These are phyloP conservation scores for Acanthamoeba quina DNA, from an alignment of 208 protist species.

Conservation along the genomic window DNA sequence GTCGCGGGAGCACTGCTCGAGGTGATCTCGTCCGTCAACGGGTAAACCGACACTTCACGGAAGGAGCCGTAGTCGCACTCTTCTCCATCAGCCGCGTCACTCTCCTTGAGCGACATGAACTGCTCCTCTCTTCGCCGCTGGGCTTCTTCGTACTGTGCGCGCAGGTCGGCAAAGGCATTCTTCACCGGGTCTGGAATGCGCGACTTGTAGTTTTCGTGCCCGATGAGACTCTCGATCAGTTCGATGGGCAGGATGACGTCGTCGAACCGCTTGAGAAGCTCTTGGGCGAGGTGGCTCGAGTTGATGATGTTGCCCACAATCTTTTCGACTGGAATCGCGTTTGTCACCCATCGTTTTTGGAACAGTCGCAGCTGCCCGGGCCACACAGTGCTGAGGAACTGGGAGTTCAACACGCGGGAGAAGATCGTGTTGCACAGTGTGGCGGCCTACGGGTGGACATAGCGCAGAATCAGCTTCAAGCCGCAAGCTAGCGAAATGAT, in stretches of 20 bases:
- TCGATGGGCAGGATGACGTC: background rate
- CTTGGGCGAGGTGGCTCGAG: background rate
- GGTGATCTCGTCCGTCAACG: background rate
- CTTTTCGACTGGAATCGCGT: background rate
- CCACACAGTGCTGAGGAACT: background rate
- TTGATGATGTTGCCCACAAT: constrained; percentile 8
- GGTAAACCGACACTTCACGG: background rate
- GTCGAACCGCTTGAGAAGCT: constrained; percentile 1
- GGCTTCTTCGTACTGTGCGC: background rate
- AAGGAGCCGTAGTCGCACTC: background rate
- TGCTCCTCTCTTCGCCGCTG: background rate
- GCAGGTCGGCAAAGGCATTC: background rate
- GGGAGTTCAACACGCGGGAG: background rate
- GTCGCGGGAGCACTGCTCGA: background rate
- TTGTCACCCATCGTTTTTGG: background rate
- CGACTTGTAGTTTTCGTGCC: background rate
- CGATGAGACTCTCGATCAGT: background rate
- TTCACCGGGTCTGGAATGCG: background rate
- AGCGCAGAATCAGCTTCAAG: background rate
- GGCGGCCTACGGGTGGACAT: background rate
- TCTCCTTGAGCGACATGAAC: background rate
- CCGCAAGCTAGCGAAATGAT: background rate
- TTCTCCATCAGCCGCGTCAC: background rate
- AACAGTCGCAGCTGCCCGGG: background rate
- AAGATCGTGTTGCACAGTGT: constrained; percentile 14